Base-by-base conservation (phyloP, 768 basidiomycete species). In the Lactarius akahatsu region DNA sequence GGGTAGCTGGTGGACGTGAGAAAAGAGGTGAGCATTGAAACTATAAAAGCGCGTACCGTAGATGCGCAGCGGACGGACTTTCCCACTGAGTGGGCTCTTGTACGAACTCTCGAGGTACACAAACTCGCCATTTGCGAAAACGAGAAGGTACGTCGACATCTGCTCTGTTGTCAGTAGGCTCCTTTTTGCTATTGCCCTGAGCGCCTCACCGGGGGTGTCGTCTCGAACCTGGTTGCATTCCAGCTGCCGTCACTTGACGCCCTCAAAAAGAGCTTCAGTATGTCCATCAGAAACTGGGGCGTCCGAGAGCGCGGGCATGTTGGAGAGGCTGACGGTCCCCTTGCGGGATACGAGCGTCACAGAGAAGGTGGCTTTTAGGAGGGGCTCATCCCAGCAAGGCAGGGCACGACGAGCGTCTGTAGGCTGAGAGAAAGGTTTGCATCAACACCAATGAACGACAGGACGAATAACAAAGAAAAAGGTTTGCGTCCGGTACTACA, bases 311-410 rank as follows among this genome's bases (percentile, higher is more conserved):
- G 82, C 85, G 23, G 92, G 82, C 92, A 94, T 96, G 78, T 98
- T 98, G 79, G 87, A 89, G 67, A 98, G 79, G 74, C 85, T 91
- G 73, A 87, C 85, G 5, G 91, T 89, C 68, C 86, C 85, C 10
- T 78, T 80, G 67, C 87, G 86, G n/a, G 93, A 92, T 72, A 96
- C 82, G 82, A 96, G 80, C 15, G 88, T 89, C 65, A 94, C 79
- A 0, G 83, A 73, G 74, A 89, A 92, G 2, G 89, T 94, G 0
- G 94, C 90, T 76, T 98, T 98, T 71, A 96, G 81, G 43, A 86
- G 81, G 20, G 96, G 96, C 74, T 97, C 95, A 74, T 97, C 96
- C 92, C 92, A 96, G 78, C 89, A 92, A 32, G 92, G 92, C 76
- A 93, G 91, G 7, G 89, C 86, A 50, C 85, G 83, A 59, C 95